A percentile compares a stretch with the other conserved stretches of the same genome.
Evolutionary conservation across 768 basidiomycete species (phyloP).

Genomic region (Boletus insuetus): DNA sequence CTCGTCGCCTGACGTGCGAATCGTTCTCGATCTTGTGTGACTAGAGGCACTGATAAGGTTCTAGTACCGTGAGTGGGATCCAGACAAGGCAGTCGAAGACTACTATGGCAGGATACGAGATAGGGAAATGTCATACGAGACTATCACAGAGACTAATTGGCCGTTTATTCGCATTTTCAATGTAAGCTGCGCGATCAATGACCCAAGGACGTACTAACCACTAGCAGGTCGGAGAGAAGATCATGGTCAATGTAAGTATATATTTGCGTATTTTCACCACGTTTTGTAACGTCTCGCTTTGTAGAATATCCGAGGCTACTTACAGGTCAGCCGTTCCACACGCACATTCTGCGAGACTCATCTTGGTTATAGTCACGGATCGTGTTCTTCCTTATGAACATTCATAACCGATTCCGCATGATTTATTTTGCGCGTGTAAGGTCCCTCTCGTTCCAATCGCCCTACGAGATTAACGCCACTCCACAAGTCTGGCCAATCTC

Average conservation of each 20-base stretch:
- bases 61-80: conserved; percentile 91
- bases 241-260: conserved; percentile 80
- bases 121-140: conserved; percentile 86
- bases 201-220: conserved; percentile 4
- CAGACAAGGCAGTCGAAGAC: conserved; percentile 87
- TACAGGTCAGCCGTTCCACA: conserved; percentile 55
- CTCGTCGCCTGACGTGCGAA: conserved; percentile 90
- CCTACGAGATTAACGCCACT: background rate
- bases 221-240: conserved; percentile 85
- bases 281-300: background rate
- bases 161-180: conserved; percentile 95
- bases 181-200: conserved; percentile 35
- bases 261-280: background rate
- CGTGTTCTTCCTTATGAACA: conserved; percentile 99
- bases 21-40: background rate
- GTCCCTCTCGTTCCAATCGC: background rate
- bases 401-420: conserved; percentile 88
- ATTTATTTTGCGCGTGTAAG: conserved; percentile 96
- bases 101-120: conserved; percentile 87
- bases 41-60: background rate
- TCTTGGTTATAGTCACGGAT: conserved; percentile 68
- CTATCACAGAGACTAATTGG: conserved; percentile 87
- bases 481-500: conserved; percentile 88
- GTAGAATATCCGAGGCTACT: conserved; percentile 83
- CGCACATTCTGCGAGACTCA: background rate